Conservation (phyloP, 2,329 filamentous ascomycete genomes). For the Huntiella moniliformis region DNA sequence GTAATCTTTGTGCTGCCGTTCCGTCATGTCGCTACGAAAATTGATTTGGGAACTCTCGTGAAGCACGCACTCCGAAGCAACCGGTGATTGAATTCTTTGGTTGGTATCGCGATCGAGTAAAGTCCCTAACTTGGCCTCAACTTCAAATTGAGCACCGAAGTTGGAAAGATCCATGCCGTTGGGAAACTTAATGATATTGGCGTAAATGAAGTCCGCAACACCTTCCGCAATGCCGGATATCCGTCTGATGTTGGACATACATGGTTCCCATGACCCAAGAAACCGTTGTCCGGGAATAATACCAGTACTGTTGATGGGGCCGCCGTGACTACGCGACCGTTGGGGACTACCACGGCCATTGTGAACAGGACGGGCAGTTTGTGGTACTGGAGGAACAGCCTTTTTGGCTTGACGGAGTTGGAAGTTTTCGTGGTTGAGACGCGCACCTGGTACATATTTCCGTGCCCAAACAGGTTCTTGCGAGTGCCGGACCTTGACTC, state of each 20-base stretch:
- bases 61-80: slow-evolving; percentile 54
- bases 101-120: slow-evolving; percentile 57
- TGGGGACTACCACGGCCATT: slow-evolving; percentile 30
- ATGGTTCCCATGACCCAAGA: slow-evolving; percentile 43
- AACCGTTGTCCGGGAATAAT: slow-evolving; percentile 13
- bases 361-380: slow-evolving; percentile 14
- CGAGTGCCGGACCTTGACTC: slow-evolving; percentile 19
- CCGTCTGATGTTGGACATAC: slow-evolving; percentile 51
- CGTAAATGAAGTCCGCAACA: slow-evolving; percentile 67
- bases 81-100: slow-evolving; percentile 45
- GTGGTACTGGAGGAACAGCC: slow-evolving; percentile 23
- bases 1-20: slow-evolving; percentile 64
- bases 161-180: slow-evolving; percentile 44
- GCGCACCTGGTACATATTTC: slow-evolving; percentile 19
- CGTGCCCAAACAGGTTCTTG: slow-evolving; percentile 32
- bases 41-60: slow-evolving; percentile 38
- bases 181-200: slow-evolving; percentile 48
- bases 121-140: slow-evolving; percentile 83
- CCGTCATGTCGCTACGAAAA: slow-evolving; percentile 81
- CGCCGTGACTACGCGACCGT: slow-evolving; percentile 19
- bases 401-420: slow-evolving; percentile 23
- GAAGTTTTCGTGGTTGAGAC: slow-evolving; percentile 26
- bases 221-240: slow-evolving; percentile 55
- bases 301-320: neutral
- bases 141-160: slow-evolving; percentile 60